These are phyloP conservation scores for Pleurotus sapidus DNA, from an alignment of 768 basidiomycete genomes.

Conservation along the genomic window DNA sequence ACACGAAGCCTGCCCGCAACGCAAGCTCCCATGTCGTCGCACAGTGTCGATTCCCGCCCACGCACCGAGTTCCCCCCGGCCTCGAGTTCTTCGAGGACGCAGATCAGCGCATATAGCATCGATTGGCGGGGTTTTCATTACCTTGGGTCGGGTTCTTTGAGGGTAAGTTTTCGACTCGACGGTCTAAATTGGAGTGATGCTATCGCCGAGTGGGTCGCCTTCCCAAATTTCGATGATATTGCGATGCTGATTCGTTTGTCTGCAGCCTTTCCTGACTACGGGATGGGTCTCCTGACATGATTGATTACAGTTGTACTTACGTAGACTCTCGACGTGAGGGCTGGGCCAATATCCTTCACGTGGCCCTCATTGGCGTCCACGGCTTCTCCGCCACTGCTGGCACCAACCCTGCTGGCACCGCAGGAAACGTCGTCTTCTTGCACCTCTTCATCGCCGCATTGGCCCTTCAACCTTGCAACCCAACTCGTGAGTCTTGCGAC, in stretches of 20 bases:
- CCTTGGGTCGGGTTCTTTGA: no score
- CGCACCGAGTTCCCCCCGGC: no score
- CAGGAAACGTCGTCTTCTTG: constrained; percentile 31
- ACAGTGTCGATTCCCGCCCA: no score
- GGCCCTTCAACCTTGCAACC: constrained; percentile 32
- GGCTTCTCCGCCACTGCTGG: not conserved
- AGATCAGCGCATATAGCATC: no score
- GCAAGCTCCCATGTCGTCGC: no score
- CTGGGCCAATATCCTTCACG: constrained; percentile 4
- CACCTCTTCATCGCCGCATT: constrained; percentile 34
- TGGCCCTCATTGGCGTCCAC: not conserved
- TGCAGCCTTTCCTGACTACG: constrained; percentile 35
- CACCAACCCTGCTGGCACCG: constrained; percentile 11
- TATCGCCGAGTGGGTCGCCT: constrained; percentile 33
- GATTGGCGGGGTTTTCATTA: no score
- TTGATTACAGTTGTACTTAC: constrained; percentile 49
- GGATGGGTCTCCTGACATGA: constrained; percentile 51
- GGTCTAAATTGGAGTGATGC: constrained; percentile 52
- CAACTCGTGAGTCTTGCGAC: constrained; percentile 3
- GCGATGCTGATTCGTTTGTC: constrained; percentile 28
- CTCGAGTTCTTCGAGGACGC: no score
- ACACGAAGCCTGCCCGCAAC: no score
- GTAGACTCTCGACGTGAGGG: constrained; percentile 42
- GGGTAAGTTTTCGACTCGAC: no score
- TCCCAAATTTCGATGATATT: not conserved